Evolutionary conservation across 805 yeast species (phyloP), one percentile per base, ranked within the genome.

Genomic region (Lachancea sp.): DNA sequence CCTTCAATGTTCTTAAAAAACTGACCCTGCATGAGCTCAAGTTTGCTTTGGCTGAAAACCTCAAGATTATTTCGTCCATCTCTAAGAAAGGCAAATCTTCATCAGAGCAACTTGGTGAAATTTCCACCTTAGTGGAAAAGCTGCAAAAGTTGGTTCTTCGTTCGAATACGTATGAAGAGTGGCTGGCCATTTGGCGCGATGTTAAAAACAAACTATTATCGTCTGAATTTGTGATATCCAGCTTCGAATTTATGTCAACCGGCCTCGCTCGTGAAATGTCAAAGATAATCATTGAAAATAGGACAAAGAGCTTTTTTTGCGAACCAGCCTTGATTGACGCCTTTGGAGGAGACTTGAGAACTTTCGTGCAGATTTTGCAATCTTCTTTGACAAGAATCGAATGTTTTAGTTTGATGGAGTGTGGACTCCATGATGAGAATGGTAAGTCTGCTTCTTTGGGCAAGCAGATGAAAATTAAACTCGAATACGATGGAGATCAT

Each of bases 331-430:
- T 85, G 51, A 56, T 72, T 29, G 55, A 63, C 41, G 61, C 66
- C 35, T 59, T 63, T 53, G 52, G 55, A 5, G 69, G 66, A 22
- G 59, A 56, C 2, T 56, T 79, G 36, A 66, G 65, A 5, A 55
- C 68, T 2, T 64, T 86, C 18, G 73, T 86, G 1, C 63, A 65
- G 3, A 78, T 81, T 49, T 65, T 88, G 15, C 93, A 87, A 49
- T 89, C 85, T 45, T 78, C 86, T 0, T 63, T 88, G 18, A 78
- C 86, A 1, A 72, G 95, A 53, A 71, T 79, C 0, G 96, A 89
- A 59, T 69, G 82, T 0, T 85, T 88, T 59, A 83, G 79, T 34
- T 77, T 88, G 15, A 60, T 68, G 11, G 66, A 67, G 11, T 64
- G 66, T 45, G 56, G 85, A 2, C 43, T 67, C 26, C 62, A 55